Base-by-base conservation (phyloP, 495 filamentous ascomycete species). In the Hypoxylon fuscum region DNA sequence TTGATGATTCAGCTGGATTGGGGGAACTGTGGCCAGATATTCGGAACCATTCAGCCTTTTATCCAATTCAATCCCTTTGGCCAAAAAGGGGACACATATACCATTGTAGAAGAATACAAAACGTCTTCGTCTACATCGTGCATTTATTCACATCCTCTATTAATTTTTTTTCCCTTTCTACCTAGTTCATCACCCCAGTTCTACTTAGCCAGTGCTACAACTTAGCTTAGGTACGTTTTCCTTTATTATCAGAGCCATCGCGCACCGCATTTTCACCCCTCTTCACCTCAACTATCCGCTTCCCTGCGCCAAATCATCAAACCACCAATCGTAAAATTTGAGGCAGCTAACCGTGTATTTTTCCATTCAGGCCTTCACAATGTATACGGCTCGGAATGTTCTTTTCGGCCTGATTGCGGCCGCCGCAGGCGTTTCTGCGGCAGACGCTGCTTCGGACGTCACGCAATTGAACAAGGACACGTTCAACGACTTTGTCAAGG, bases 401-500 rank as follows among this genome's bases (percentile, higher is more conserved):
- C 42, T 62, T 44, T 58, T 68, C 62, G 82, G 83, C 73, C 76
- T 91, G 73, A 81, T 91, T 52, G 71, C 86, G 21, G 83, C 83
- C 54, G 87, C 88, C 53, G 89, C 90, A 38, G 76, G 83, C 17
- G 82, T 84, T 23, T 79, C 79, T 51, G 77, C 80, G 29, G 82
- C 81, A 10, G 81, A 82, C 27, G 68, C 67, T 15, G 70, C 66
- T 7, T 94, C 90, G 25, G 91, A 98, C 72, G 95, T 98, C 37
- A 79, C 88, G 60, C 84, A 90, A 29, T 78, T 99, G 55, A 94
- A 87, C 74, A 89, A 85, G 75, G 92, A 95, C 66, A 93, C 85
- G 38, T 98, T 98, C 70, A 77, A 87, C 41, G 82, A 84, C 45
- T 99, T 97, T 78, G 78, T 99, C 60, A 90, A 88, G 67, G 83